These are phyloP conservation scores for Phycomyces nitens DNA, from an alignment of 192 early-diverging fungal genomes.

Conservation along the genomic window DNA sequence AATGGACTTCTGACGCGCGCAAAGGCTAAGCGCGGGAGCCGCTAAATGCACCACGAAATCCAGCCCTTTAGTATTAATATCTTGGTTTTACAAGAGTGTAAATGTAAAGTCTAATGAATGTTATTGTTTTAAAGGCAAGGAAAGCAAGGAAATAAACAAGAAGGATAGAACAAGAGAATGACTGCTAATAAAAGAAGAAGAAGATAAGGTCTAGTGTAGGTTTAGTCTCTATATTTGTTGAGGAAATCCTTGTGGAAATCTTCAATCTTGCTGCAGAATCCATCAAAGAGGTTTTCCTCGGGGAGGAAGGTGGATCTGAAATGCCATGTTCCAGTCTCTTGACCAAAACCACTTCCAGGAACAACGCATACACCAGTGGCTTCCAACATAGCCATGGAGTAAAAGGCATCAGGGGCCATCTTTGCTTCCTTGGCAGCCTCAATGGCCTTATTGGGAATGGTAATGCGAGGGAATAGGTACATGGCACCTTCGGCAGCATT, in stretches of 20 bases:
- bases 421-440: conserved; percentile 68
- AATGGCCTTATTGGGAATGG: conserved; percentile 71
- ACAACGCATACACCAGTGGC: conserved; percentile 96
- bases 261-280: conserved; percentile 72
- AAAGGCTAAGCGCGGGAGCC: not conserved
- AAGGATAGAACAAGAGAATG: not conserved
- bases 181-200: conserved; percentile 1
- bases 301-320: conserved; percentile 97
- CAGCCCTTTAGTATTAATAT: not conserved
- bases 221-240: conserved; percentile 58
- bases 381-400: conserved; percentile 90
- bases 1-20: not conserved
- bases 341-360: conserved; percentile 90
- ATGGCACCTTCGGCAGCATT: conserved; percentile 90
- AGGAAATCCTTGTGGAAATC: conserved; percentile 84
- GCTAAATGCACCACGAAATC: not conserved
- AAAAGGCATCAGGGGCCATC: conserved; percentile 81
- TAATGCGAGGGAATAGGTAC: conserved; percentile 92
- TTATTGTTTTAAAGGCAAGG: not conserved
- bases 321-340: conserved; percentile 86
- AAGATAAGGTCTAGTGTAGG: not conserved
- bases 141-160: not conserved
- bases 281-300: conserved; percentile 88
- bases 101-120: not conserved
- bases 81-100: no score